Conservation (phyloP, 805 yeast genomes). For the Kuraishia cidri region DNA sequence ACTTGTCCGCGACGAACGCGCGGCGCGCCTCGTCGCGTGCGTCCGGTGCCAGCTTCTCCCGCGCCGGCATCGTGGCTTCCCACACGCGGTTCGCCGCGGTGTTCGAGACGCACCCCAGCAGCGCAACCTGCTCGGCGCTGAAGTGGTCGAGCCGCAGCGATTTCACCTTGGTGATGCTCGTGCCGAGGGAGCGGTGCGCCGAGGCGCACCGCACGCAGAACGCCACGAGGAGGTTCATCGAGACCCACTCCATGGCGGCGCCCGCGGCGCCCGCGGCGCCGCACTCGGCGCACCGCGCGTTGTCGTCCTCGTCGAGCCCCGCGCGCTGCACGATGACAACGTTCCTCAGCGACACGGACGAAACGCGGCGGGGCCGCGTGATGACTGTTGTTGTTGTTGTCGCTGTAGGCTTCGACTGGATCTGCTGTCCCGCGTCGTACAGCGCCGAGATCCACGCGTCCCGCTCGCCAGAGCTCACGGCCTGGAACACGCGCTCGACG, state of each 20-base stretch:
- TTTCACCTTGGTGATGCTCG: slow-evolving; percentile 70
- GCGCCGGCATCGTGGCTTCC: slow-evolving; percentile 29
- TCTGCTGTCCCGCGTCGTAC: slow-evolving; percentile 38
- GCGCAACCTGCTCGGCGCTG: slow-evolving; percentile 46
- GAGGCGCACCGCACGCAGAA: slow-evolving; percentile 85
- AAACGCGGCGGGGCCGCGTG: slow-evolving; percentile 17
- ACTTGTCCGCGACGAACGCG: slow-evolving; percentile 58
- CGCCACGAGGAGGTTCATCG: slow-evolving; percentile 61
- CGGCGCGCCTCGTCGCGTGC: slow-evolving; percentile 39
- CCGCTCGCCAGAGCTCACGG: slow-evolving; percentile 58
- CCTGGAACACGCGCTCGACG: slow-evolving; percentile 63
- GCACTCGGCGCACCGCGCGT: slow-evolving; percentile 74
- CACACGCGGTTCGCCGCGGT: slow-evolving; percentile 46
- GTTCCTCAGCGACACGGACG: slow-evolving; percentile 21
- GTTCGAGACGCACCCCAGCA: slow-evolving; percentile 49
- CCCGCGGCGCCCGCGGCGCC: slow-evolving; percentile 56
- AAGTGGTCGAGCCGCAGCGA: slow-evolving; percentile 71
- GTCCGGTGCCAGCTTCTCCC: slow-evolving; percentile 19
- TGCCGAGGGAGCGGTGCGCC: slow-evolving; percentile 79
- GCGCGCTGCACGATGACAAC: slow-evolving; percentile 28
- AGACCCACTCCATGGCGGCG: slow-evolving; percentile 78
- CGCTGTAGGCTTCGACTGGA: slow-evolving; percentile 8
- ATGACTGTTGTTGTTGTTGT: slow-evolving; percentile 2
- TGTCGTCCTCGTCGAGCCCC: slow-evolving; percentile 49
- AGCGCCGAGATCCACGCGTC: slow-evolving; percentile 61